Evolutionary conservation across 768 basidiomycete genomes (phyloP).

Genomic region (Mycena maculata): DNA sequence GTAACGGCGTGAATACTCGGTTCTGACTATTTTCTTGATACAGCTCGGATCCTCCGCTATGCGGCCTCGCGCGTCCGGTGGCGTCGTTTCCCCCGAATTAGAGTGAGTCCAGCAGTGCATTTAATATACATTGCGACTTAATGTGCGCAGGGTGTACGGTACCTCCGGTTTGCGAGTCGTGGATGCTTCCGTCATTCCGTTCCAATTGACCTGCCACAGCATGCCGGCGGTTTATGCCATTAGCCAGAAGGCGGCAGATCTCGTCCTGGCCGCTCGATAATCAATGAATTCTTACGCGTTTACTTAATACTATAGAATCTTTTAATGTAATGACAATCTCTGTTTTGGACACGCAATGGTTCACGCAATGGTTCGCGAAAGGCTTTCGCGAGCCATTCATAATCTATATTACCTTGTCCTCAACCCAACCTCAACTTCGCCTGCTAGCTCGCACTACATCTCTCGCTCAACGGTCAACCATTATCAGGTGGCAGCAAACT

Average conservation of each 20-base stretch:
- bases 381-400: no score
- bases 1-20: background rate
- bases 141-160: constrained; percentile 48
- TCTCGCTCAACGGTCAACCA: no score
- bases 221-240: constrained; percentile 35
- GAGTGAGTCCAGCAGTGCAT: constrained; percentile 2
- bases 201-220: constrained; percentile 51
- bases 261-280: constrained; percentile 3
- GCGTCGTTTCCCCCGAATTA: constrained; percentile 39
- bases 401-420: no score
- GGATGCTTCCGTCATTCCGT: constrained; percentile 53
- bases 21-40: no score
- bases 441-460: no score
- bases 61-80: constrained; percentile 38
- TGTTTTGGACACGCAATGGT: no score
- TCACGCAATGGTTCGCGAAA: no score
- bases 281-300: no score
- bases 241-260: constrained; percentile 30
- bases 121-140: background rate
- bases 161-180: constrained; percentile 54
- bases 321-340: no score
- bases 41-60: constrained; percentile 36
- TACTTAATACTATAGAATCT: no score
- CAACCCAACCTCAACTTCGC: no score
- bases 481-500: no score